phyloP scores from a whole-genome alignment of 1,284 basidiomycete genomes.

The Tilletia indica region DNA sequence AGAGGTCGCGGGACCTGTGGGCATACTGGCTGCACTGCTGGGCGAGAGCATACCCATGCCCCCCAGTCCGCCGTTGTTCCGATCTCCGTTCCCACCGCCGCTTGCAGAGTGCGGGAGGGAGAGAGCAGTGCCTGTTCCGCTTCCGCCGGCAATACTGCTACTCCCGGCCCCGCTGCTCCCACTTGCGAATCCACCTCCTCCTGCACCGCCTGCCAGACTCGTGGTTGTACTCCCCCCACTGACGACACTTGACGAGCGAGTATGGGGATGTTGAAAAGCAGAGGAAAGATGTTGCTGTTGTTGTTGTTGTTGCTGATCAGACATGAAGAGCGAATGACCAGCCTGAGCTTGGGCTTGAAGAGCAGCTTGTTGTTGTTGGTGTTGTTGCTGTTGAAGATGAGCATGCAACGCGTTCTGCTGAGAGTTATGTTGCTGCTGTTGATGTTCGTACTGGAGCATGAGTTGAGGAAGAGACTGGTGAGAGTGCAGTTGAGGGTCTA shows the following conservation, averaged over 20 bases:
- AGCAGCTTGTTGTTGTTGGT: neutral
- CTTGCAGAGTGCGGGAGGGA: no score
- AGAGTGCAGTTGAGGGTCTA: constrained; percentile 1
- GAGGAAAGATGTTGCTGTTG: neutral
- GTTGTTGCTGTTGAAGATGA: neutral
- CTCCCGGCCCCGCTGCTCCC: no score
- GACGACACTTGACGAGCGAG: constrained; percentile 5
- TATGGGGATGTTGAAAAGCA: neutral
- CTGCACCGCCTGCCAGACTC: neutral
- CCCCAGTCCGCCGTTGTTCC: no score
- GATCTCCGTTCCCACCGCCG: no score
- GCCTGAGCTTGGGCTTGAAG: neutral
- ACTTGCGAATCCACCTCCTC: neutral
- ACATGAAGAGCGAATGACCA: neutral
- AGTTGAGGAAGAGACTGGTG: constrained; percentile 4
- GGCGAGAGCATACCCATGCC: no score
- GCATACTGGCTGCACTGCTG: no score
- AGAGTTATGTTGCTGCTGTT: neutral
- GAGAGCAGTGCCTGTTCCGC: no score
- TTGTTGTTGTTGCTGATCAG: neutral
- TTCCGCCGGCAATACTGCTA: no score
- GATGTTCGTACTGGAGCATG: neutral
- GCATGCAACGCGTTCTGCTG: neutral
- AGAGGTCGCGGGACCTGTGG: no score
- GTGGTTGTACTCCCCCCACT: constrained; percentile 2